Evolutionary conservation across 2,329 filamentous ascomycete species (phyloP).

Genomic region (Chaetoscypha palmicola): DNA sequence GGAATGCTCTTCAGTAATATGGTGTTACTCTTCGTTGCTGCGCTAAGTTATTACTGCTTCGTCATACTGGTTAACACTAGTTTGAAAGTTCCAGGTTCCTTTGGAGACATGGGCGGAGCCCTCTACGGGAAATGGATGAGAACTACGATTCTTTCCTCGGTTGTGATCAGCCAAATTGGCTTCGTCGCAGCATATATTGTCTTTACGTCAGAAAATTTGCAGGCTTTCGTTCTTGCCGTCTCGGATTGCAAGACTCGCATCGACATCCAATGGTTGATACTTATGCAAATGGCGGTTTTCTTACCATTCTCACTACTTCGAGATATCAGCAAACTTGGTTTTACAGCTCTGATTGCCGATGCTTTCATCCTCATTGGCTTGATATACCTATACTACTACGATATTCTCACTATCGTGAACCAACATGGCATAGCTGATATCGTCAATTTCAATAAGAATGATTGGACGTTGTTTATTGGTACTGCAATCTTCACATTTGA

Average conservation of each 20-base stretch:
- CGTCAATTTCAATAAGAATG: constrained; percentile 77
- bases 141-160: constrained; percentile 77
- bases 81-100: constrained; percentile 82
- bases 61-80: constrained; percentile 85
- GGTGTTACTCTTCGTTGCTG: constrained; percentile 78
- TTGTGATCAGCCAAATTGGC: constrained; percentile 91
- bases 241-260: constrained; percentile 80
- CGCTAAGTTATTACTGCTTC: constrained; percentile 94
- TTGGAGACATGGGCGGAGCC: constrained; percentile 91
- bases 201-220: constrained; percentile 91
- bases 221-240: constrained; percentile 89
- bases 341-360: constrained; percentile 89
- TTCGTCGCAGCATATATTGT: constrained; percentile 96
- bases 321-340: constrained; percentile 95
- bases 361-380: constrained; percentile 89
- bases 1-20: constrained; percentile 96
- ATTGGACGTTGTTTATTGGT: constrained; percentile 97
- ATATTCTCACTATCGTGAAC: constrained; percentile 71
- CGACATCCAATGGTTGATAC: constrained; percentile 79
- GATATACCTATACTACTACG: constrained; percentile 93
- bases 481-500: constrained; percentile 99
- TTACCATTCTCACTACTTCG: constrained; percentile 87
- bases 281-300: constrained; percentile 95
- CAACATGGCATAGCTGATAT: constrained; percentile 76
- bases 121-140: constrained; percentile 90